Evolutionary conservation across 495 filamentous ascomycete species (phyloP), one percentile per base, ranked within the genome.

Genomic region (Neurospora intermedia): DNA sequence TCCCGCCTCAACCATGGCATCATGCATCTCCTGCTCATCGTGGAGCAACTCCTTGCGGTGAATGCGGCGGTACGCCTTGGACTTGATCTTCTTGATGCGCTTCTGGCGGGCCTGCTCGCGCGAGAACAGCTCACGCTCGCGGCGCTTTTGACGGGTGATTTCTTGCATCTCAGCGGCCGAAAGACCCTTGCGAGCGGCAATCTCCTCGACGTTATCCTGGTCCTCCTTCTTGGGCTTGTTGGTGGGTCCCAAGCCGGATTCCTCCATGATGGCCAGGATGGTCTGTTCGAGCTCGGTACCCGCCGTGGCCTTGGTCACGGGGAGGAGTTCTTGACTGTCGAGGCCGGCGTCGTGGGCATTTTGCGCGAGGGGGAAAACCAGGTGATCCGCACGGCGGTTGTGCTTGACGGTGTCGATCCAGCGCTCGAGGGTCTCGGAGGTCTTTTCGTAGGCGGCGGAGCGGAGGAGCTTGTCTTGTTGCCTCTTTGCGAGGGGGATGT

Each of bases 21-120:
- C 89, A 38, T 87, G 85, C 70, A 93, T 90, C n/a, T 88, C 88
- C 70, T 93, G 85, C 74, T 92, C 90, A 54, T 91, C 83, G 73
- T 89, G 89, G 78, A 93, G 89, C 15, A 89, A 87, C 76, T 97
- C 93, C 77, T 92, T 97, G 43, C 96, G 90, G 79, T 98, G 96
- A 31, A 98, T 90, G 70, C 94, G 90, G 20, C 94, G 91, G 78
- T 94, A 99, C 1, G 94, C 88, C 78, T 97, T 98, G 77, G 91
- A 94, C 84, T 99, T 99, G 80, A 99, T 99, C 84, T 98, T 98
- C 81, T 97, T 97, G 81, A 99, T 92, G 4, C 96, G 90, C 82
- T 95, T 97, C 5, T 94, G 88, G 70, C 93, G 89, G 1, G 91
- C 88, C 80, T 97, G 92, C 80, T 99, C 96, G n/a, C 95, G 87